These are phyloP conservation scores for Aspergillus hortae DNA, from an alignment of 2,329 filamentous ascomycete species.

Conservation along the genomic window DNA sequence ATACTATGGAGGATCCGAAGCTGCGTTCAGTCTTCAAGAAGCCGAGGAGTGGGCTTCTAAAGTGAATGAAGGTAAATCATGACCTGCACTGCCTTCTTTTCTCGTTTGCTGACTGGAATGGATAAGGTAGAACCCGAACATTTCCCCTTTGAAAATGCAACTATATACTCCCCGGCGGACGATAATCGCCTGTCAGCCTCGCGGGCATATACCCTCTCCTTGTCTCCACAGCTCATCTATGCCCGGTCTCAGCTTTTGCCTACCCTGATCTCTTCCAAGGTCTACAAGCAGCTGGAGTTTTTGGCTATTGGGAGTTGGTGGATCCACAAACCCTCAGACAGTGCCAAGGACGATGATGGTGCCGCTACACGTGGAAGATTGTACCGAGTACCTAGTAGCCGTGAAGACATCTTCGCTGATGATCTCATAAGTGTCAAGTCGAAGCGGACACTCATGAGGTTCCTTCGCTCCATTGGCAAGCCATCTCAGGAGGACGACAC, in stretches of 20 bases:
- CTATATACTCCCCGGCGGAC: slow-evolving; percentile 22
- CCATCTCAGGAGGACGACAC: slow-evolving; percentile 46
- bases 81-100: background rate
- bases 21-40: slow-evolving; percentile 80
- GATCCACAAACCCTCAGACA: slow-evolving; percentile 51
- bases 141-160: slow-evolving; percentile 39
- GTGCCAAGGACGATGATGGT: slow-evolving; percentile 7
- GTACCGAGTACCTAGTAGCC: slow-evolving; percentile 75
- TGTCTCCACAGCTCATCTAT: slow-evolving; percentile 85
- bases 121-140: slow-evolving; percentile 29
- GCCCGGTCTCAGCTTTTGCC: slow-evolving; percentile 73
- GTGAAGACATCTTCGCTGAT: slow-evolving; percentile 87
- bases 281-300: slow-evolving; percentile 88
- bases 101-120: slow-evolving; percentile 19
- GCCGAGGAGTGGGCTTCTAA: slow-evolving; percentile 68
- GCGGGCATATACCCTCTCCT: slow-evolving; percentile 74
- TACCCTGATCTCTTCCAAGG: slow-evolving; percentile 80
- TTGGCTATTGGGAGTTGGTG: slow-evolving; percentile 91
- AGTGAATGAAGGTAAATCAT: slow-evolving; percentile 36
- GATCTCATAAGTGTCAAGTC: slow-evolving; percentile 70
- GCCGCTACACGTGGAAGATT: slow-evolving; percentile 36
- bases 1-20: slow-evolving; percentile 84
- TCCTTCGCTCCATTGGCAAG: slow-evolving; percentile 77
- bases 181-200: slow-evolving; percentile 44
- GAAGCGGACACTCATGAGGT: slow-evolving; percentile 88